Percentiles rank a stretch among this genome's conserved stretches.
phyloP scores from a whole-genome alignment of 495 filamentous ascomycete genomes.

The Jackrogersella multiformis region DNA sequence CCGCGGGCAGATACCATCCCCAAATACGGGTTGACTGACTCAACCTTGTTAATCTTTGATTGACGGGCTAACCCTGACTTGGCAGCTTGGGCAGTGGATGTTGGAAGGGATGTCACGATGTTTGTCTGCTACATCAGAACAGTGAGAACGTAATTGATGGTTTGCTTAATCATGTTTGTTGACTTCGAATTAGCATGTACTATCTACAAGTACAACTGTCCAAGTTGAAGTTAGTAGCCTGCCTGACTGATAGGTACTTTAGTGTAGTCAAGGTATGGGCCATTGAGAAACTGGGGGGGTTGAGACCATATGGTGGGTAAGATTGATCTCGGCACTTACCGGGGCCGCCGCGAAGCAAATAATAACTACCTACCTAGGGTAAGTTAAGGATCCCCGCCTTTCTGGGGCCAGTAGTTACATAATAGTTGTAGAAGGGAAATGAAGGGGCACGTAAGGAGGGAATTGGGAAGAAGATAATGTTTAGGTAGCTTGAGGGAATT shows the following conservation, averaged over 20 bases:
- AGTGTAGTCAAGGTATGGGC: neutral
- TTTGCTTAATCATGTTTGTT: constrained; percentile 8
- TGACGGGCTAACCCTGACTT: constrained; percentile 2
- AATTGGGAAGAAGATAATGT: constrained; percentile 10
- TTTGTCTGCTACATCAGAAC: constrained; percentile 4
- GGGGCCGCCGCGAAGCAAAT: constrained; percentile 15
- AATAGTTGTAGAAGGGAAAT: constrained; percentile 21
- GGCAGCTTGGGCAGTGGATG: neutral
- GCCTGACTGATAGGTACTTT: neutral
- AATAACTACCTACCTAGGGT: neutral
- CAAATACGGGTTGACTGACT: constrained; percentile 25
- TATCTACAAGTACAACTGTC: neutral
- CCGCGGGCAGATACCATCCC: constrained; percentile 24
- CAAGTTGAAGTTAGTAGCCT: neutral
- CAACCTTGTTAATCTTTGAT: constrained; percentile 9
- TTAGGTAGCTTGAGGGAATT: constrained; percentile 38
- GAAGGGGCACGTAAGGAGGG: constrained; percentile 16
- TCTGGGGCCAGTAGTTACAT: constrained; percentile 5
- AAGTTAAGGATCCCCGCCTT: constrained; percentile 5
- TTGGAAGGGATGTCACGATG: constrained; percentile 12
- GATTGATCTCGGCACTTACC: constrained; percentile 37
- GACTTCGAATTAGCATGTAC: neutral
- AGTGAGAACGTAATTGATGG: constrained; percentile 17
- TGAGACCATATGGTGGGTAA: constrained; percentile 4
- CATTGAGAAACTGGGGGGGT: neutral